Evolutionary conservation across 1,139 yeast genomes (phyloP), one percentile per base, ranked within the genome.

Genomic region (Diutina rugosa): DNA sequence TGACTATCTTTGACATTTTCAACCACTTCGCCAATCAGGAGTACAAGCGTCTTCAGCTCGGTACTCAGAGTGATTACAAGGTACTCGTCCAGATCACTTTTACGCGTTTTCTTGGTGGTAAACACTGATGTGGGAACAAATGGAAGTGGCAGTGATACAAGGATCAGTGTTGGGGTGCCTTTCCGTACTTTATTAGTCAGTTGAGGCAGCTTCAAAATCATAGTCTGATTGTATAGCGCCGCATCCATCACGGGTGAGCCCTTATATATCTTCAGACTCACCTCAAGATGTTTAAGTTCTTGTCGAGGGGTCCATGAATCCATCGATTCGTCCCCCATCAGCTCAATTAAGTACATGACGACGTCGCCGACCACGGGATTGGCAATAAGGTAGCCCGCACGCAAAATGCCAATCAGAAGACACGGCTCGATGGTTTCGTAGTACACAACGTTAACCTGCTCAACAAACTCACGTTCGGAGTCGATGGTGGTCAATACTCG

Each of bases 1-100:
- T 85, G 82, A 0, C 93, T 82, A 60, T 85, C 86, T 4, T 78
- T 73, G 4, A 86, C 88, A 63, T 88, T 93, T 61, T 86, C 90
- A 4, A 89, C 90, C 0, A 81, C 84, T 59, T 87, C 96, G 4
- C 90, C 91, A 56, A 89, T 84, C 1, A 88, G 79, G 28, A 93
- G 70, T 0, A 90, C 88, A 56, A 88, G 72, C 0, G 97, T 89
- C 9, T 85, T 81, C 14, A 69, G 67, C 14, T 28, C 54, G 10
- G 2, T 4, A 3, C 6, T n/a, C 54, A 32, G 54, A 0, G 95
- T 77, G 8, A 89, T 71, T 1, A 89, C 82, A 59, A 88, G 76
- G 62, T 82, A 87, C 57, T 80, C 80, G 65, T 88, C 93, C 62
- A 69, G 76, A 3, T 63, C 65, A 51, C 86, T 84, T 2, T 65